Base-by-base conservation (phyloP, 140 eudicot genomes). In the Anethum foeniculum region DNA sequence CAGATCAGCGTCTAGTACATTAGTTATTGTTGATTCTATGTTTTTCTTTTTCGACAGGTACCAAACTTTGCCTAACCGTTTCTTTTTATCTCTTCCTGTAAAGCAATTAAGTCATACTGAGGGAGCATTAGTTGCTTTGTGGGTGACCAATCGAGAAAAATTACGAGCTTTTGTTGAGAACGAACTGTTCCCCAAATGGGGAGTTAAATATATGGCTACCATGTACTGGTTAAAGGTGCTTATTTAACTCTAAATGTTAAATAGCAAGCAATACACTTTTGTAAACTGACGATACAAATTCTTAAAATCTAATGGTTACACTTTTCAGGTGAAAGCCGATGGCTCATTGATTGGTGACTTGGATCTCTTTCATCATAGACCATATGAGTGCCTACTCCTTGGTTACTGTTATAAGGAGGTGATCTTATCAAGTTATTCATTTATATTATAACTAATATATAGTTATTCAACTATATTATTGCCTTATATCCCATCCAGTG, bases 81-180 rank as follows among this genome's bases (percentile, higher is more conserved):
- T 90, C 85, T 92, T 94, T 51, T 82, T 94, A 78, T 92, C 96
- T 38, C 86, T 94, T 86, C 98, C 98, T 38, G 79, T 94, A n/a
- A 82, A 83, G 90, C 89, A 82, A 82, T 86, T 94, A 77, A 80
- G 90, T 69, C 94, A 92, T 79, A 76, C 82, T 48, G 79, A 49
- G 46, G 98, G 97, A 76, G 91, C 98, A 5, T 78, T 94, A 78
- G 89, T 94, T 75, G 98, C 97, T 82, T 82, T 94, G 71, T 94
- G 98, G 98, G 94, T 94, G 49, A 94, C 98, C 47, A 94, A 94
- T 80, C 90, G 96, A 80, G 98, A 94, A 85, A 94, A 94, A 82
- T 73, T 94, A 54, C 86, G 98, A 58, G 79, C 81, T 82, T 94
- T 94, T 83, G 91, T 94, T 34, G 97, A 94, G 85, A 88, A 87